A percentile compares a stretch with the other conserved stretches of the same genome.
These are phyloP conservation scores for Trichosporon sp. DNA, from an alignment of 1,284 basidiomycete species.

Conservation along the genomic window DNA sequence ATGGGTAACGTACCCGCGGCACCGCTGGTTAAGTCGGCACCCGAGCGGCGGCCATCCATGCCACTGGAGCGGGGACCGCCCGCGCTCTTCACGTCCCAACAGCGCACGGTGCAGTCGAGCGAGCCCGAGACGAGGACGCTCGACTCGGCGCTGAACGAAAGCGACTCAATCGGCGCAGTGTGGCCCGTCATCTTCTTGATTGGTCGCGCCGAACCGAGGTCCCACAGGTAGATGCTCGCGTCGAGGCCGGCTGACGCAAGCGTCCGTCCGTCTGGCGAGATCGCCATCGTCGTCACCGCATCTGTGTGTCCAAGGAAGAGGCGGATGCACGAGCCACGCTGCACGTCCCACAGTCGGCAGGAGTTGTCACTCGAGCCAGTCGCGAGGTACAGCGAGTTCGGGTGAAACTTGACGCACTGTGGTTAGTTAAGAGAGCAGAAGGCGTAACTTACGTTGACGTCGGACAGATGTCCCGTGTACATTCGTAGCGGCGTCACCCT, in stretches of 20 bases:
- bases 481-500: constrained; percentile 82
- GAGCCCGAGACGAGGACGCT: constrained; percentile 84
- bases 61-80: constrained; percentile 62
- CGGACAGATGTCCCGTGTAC: constrained; percentile 94
- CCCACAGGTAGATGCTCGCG: constrained; percentile 92
- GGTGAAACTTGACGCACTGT: constrained; percentile 93
- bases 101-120: constrained; percentile 90
- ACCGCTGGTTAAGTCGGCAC: constrained; percentile 1
- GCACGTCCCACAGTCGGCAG: constrained; percentile 97
- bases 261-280: constrained; percentile 91
- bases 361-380: constrained; percentile 97
- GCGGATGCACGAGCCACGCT: constrained; percentile 87
- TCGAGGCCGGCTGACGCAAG: constrained; percentile 93
- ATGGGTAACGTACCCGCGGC: constrained; percentile 40
- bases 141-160: constrained; percentile 90
- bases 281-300: constrained; percentile 79
- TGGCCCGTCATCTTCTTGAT: constrained; percentile 99
- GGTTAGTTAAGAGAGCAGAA: neutral
- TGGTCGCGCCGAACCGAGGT: constrained; percentile 84
- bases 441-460: constrained; percentile 80
- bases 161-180: constrained; percentile 79
- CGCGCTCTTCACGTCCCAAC: constrained; percentile 89
- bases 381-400: constrained; percentile 94
- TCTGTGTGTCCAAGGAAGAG: constrained; percentile 96
- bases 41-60: constrained; percentile 15